A percentile compares a stretch with the other conserved stretches of the same genome.
phyloP scores from a whole-genome alignment of 805 yeast species.

The Tetrapisispora taiwanensis region DNA sequence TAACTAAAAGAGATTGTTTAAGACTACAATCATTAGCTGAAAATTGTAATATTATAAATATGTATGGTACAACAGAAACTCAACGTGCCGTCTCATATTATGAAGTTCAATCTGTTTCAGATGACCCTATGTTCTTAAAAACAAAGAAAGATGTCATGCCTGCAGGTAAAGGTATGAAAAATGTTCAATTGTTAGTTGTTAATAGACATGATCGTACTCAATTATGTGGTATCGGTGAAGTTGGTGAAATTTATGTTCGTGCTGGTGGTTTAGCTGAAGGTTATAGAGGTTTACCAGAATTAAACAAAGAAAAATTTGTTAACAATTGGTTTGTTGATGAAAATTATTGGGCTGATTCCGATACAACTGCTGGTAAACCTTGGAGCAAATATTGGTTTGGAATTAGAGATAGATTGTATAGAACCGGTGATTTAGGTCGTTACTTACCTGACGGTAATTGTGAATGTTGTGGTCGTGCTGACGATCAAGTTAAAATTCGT shows the following conservation, averaged over 20 bases:
- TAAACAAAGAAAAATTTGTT: constrained; percentile 79
- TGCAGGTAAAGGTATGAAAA: constrained; percentile 95
- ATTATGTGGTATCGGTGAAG: constrained; percentile 97
- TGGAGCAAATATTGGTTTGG: constrained; percentile 86
- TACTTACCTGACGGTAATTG: constrained; percentile 95
- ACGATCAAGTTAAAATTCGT: constrained; percentile 95
- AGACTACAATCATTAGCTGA: constrained; percentile 86
- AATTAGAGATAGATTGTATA: constrained; percentile 88
- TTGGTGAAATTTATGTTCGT: constrained; percentile 96
- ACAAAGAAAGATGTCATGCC: constrained; percentile 93
- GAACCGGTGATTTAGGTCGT: constrained; percentile 97
- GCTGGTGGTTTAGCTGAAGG: constrained; percentile 98
- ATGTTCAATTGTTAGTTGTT: constrained; percentile 89
- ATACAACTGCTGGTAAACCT: constrained; percentile 37
- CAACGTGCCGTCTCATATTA: constrained; percentile 95
- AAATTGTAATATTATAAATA: constrained; percentile 83
- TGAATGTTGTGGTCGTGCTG: constrained; percentile 98
- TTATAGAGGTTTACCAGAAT: constrained; percentile 81
- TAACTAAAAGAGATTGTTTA: constrained; percentile 93
- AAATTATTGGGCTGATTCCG: constrained; percentile 50
- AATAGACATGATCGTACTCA: constrained; percentile 81
- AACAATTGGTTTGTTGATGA: constrained; percentile 82
- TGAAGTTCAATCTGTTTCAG: constrained; percentile 66
- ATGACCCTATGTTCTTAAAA: constrained; percentile 65
- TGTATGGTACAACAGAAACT: constrained; percentile 99